These are phyloP conservation scores for Actinidia arguta DNA, from an alignment of 179 eudicot genomes.

Conservation along the genomic window DNA sequence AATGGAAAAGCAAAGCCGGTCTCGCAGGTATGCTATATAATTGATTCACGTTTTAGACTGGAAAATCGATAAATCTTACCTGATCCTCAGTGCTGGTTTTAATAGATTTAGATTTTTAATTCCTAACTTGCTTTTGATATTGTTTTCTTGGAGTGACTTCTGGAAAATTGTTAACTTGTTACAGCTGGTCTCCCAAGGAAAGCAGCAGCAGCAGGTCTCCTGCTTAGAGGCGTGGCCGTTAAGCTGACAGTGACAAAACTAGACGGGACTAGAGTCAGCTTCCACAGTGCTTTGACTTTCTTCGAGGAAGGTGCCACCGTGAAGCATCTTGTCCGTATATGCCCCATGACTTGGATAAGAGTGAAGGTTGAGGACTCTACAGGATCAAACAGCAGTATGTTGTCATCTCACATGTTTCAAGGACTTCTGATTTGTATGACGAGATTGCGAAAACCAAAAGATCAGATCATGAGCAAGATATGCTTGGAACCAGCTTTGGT, in stretches of 20 bases:
- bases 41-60: background rate
- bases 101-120: constrained; percentile 2
- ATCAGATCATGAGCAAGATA: too few species aligned
- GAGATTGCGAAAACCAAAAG: constrained; percentile 25
- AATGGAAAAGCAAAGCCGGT: constrained; percentile 73
- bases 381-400: constrained; percentile 45
- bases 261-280: constrained; percentile 56
- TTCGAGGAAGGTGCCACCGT: constrained; percentile 79
- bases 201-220: constrained; percentile 95
- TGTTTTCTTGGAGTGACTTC: background rate
- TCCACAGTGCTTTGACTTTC: constrained; percentile 71
- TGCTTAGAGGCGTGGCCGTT: constrained; percentile 51
- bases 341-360: constrained; percentile 62
- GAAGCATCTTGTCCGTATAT: constrained; percentile 83
- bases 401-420: constrained; percentile 40
- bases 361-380: constrained; percentile 47
- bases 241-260: constrained; percentile 45
- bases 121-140: background rate
- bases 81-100: background rate
- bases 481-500: too few species aligned
- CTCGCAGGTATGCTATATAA: constrained; percentile 65
- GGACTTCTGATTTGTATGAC: constrained; percentile 38
- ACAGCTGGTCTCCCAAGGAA: constrained; percentile 82
- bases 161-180: constrained; percentile 11
- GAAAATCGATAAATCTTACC: background rate